These are phyloP conservation scores for Colletotrichum sp. DNA, from an alignment of 2,329 filamentous ascomycete species.

Conservation along the genomic window DNA sequence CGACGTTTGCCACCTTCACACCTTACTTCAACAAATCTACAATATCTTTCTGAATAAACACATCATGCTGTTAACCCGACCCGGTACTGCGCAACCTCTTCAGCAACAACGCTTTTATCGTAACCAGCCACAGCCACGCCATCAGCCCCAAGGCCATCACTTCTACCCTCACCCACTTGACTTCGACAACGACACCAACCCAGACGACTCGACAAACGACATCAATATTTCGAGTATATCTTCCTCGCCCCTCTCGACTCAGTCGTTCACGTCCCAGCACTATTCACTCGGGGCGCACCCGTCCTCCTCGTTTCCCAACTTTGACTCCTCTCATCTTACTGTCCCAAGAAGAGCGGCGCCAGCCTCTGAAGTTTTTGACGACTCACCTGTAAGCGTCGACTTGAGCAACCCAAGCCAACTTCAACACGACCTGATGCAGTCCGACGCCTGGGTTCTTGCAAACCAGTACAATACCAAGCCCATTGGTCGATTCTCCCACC, in stretches of 20 bases:
- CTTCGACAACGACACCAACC: neutral
- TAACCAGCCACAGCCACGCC: neutral
- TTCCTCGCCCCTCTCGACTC: slow-evolving; percentile 16
- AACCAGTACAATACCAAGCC: slow-evolving; percentile 43
- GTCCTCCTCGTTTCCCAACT: slow-evolving; percentile 4
- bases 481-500: slow-evolving; percentile 49
- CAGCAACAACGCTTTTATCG: slow-evolving; percentile 3
- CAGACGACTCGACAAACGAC: neutral
- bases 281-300: slow-evolving; percentile 26
- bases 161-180: slow-evolving; percentile 7
- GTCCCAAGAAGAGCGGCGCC: neutral
- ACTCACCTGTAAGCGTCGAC: neutral
- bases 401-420: neutral
- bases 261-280: slow-evolving; percentile 24
- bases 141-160: neutral
- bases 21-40: neutral
- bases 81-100: neutral
- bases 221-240: neutral
- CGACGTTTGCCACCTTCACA: slow-evolving; percentile 6
- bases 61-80: slow-evolving; percentile 20
- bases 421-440: slow-evolving; percentile 40
- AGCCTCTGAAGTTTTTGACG: neutral
- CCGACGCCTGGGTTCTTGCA: slow-evolving; percentile 44
- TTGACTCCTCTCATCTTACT: neutral
- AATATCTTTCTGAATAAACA: neutral